phyloP scores from a whole-genome alignment of 129 eudicot genomes.

The Solidago caesia region DNA sequence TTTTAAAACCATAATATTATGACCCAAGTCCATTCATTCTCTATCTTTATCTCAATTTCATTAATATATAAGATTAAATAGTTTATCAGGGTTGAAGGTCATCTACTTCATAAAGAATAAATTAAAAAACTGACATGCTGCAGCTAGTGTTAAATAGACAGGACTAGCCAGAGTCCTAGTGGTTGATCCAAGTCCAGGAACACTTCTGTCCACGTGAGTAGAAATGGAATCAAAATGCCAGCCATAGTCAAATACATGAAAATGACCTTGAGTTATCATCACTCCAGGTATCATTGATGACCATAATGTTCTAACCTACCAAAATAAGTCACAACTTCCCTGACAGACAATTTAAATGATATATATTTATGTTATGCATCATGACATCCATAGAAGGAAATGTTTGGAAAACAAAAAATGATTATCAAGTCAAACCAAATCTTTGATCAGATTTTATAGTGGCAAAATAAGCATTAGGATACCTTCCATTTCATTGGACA shows the following conservation, averaged over 20 bases:
- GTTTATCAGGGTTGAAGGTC: no score
- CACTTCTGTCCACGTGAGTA: not conserved
- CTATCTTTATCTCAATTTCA: no score
- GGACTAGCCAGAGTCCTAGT: no score
- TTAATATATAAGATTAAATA: no score
- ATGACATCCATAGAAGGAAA: not conserved
- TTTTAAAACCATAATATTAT: no score
- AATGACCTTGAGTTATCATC: not conserved
- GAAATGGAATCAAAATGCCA: constrained; percentile 7
- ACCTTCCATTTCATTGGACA: constrained; percentile 14
- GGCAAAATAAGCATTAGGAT: constrained; percentile 20
- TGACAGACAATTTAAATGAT: constrained; percentile 8
- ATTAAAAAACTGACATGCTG: no score
- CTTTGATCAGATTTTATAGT: constrained; percentile 13
- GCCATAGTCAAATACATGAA: constrained; percentile 19
- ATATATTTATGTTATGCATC: not conserved
- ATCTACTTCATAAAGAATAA: no score
- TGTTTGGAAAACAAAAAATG: not conserved
- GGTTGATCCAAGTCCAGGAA: not conserved
- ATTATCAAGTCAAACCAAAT: not conserved
- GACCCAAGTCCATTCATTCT: no score
- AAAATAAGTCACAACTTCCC: constrained; percentile 12
- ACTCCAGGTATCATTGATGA: not conserved
- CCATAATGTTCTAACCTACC: constrained; percentile 3
- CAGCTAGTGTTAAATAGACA: no score